Evolutionary conservation across 2,329 filamentous ascomycete genomes (phyloP).

Genomic region (Ophiostoma populinum): DNA sequence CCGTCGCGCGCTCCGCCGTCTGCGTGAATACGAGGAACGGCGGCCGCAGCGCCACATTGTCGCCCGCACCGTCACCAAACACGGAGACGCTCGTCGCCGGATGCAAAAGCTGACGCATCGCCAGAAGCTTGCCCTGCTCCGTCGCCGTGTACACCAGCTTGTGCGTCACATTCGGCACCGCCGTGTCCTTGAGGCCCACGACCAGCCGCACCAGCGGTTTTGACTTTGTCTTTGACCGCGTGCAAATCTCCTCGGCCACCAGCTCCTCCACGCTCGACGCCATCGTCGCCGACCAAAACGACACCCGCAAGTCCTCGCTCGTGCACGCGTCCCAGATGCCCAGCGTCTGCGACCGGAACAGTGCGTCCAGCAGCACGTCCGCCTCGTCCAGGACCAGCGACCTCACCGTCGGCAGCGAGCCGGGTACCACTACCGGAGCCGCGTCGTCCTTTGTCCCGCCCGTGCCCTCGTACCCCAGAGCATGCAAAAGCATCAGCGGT

Average conservation of each 20-base stretch:
- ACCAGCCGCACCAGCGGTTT: constrained; percentile 63
- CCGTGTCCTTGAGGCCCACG: constrained; percentile 91
- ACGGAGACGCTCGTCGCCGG: constrained; percentile 33
- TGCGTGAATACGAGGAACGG: constrained; percentile 95
- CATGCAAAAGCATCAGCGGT: constrained; percentile 60
- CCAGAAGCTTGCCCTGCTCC: constrained; percentile 84
- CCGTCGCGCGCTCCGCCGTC: constrained; percentile 77
- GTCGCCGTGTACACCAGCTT: constrained; percentile 80
- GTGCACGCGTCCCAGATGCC: constrained; percentile 68
- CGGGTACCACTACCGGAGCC: constrained; percentile 15
- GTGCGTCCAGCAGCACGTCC: constrained; percentile 77
- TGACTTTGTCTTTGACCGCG: background rate
- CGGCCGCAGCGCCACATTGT: constrained; percentile 44
- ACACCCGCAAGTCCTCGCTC: constrained; percentile 50
- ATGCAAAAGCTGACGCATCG: constrained; percentile 74
- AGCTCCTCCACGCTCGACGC: constrained; percentile 79
- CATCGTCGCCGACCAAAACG: constrained; percentile 95
- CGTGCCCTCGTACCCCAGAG: constrained; percentile 31
- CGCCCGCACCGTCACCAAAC: constrained; percentile 16
- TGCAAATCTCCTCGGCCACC: constrained; percentile 46
- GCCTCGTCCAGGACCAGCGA: constrained; percentile 81
- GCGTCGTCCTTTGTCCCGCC: constrained; percentile 18
- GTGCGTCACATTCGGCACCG: constrained; percentile 82
- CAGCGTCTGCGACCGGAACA: constrained; percentile 81
- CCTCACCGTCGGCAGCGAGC: constrained; percentile 52